phyloP scores from a whole-genome alignment of 306 rosid genomes.

The Castanea mollissima region DNA sequence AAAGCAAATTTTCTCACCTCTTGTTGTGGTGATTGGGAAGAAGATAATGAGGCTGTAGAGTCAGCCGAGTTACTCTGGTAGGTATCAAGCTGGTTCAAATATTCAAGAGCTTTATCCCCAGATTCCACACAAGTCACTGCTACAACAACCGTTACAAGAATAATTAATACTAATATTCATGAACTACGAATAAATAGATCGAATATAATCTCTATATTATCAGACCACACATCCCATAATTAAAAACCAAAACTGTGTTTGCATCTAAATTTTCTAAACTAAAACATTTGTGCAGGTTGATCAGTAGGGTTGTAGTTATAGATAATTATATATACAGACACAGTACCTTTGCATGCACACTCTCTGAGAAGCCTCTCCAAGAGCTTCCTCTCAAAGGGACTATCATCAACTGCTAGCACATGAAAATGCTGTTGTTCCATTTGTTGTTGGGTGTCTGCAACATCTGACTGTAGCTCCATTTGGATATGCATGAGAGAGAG shows the following conservation, averaged over 20 bases:
- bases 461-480: conserved; percentile 40
- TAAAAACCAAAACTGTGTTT: not conserved
- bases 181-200: too few relatives aligned
- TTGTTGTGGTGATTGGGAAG: conserved; percentile 23
- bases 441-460: conserved; percentile 21
- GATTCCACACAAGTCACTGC: conserved; percentile 93
- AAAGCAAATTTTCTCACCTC: not conserved
- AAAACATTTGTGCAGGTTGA: not conserved
- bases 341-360: conserved; percentile 74
- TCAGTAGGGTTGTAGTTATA: not conserved
- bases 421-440: conserved; percentile 63
- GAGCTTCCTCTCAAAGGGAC: conserved; percentile 70
- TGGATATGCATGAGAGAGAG: not conserved
- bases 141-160: not conserved
- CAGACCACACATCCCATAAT: too few relatives aligned
- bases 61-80: conserved; percentile 16
- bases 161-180: not conserved
- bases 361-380: conserved; percentile 76
- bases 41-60: conserved; percentile 33
- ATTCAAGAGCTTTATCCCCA: conserved; percentile 91
- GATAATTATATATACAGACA: not conserved
- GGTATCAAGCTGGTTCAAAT: conserved; percentile 59
- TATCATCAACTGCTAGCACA: conserved; percentile 94
- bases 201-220: too few relatives aligned
- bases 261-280: too few relatives aligned